phyloP scores from a whole-genome alignment of 139 green algal species.

The Coelastrella sp. region DNA sequence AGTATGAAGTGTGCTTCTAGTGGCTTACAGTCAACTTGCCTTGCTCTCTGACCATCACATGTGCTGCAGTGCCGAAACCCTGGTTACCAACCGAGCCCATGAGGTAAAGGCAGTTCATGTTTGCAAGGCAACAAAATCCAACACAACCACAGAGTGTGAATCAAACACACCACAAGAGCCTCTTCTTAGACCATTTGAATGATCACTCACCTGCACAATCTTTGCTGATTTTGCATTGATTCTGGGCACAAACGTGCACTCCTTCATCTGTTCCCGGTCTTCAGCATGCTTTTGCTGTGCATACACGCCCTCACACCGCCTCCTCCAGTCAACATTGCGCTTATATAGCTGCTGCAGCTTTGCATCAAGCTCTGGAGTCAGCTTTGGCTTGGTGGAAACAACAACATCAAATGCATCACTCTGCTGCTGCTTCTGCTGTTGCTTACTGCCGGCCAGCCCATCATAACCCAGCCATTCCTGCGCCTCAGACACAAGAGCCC shows the following conservation, averaged over 20 bases:
- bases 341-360: conserved; percentile 20
- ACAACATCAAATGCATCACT: neutral
- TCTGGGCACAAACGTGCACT: conserved; percentile 6
- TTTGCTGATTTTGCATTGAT: conserved; percentile 30
- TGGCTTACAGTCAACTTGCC: too few relatives aligned
- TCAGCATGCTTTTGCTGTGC: neutral
- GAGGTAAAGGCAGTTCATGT: too few relatives aligned
- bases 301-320: conserved; percentile 30
- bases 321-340: conserved; percentile 37
- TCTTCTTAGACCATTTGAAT: too few relatives aligned
- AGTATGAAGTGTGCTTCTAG: too few relatives aligned
- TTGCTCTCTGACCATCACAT: neutral
- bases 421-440: conserved; percentile 1
- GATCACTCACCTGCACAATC: conserved; percentile 22
- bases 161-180: too few relatives aligned
- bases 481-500: neutral
- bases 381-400: neutral
- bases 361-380: neutral
- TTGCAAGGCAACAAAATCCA: too few relatives aligned
- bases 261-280: neutral
- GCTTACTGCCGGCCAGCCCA: neutral
- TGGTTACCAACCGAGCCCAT: too few relatives aligned
- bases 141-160: too few relatives aligned
- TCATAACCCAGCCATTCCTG: conserved; percentile 14
- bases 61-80: too few relatives aligned